phyloP scores from a whole-genome alignment of 805 yeast genomes.

The Lipomyces yamanashiensis region DNA sequence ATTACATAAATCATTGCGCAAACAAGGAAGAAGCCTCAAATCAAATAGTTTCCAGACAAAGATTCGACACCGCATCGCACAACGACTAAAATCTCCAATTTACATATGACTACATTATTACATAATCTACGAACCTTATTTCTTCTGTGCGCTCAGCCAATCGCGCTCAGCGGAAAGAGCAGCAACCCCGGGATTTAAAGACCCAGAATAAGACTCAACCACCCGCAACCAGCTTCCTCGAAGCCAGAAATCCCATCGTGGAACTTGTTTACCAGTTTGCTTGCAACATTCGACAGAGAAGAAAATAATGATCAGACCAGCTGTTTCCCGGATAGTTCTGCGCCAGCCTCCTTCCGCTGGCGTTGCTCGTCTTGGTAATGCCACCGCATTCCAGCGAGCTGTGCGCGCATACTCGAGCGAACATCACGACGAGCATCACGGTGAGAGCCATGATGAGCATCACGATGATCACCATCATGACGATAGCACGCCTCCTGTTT shows the following conservation, averaged over 20 bases:
- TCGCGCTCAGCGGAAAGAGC: background rate
- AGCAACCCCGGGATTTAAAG: background rate
- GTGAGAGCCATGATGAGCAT: constrained; percentile 19
- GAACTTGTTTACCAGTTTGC: background rate
- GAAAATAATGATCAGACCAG: constrained; percentile 6
- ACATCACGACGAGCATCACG: constrained; percentile 11
- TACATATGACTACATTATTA: background rate
- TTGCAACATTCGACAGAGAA: background rate
- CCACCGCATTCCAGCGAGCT: constrained; percentile 2
- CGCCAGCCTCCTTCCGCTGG: background rate
- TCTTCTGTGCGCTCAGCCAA: background rate
- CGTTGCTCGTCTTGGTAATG: background rate
- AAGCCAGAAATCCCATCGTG: background rate
- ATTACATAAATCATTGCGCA: no score
- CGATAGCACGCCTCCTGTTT: constrained; percentile 14
- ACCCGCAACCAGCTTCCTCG: background rate
- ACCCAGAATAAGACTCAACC: background rate
- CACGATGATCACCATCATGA: constrained; percentile 25
- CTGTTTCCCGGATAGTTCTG: constrained; percentile 4
- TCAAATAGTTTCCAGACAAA: background rate
- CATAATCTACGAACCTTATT: background rate
- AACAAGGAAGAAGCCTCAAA: no score
- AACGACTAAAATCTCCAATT: background rate
- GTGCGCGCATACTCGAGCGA: constrained; percentile 26
- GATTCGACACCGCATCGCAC: background rate